phyloP scores from a whole-genome alignment of 164 flowering plant species.

The Umbilicus rupestris region DNA sequence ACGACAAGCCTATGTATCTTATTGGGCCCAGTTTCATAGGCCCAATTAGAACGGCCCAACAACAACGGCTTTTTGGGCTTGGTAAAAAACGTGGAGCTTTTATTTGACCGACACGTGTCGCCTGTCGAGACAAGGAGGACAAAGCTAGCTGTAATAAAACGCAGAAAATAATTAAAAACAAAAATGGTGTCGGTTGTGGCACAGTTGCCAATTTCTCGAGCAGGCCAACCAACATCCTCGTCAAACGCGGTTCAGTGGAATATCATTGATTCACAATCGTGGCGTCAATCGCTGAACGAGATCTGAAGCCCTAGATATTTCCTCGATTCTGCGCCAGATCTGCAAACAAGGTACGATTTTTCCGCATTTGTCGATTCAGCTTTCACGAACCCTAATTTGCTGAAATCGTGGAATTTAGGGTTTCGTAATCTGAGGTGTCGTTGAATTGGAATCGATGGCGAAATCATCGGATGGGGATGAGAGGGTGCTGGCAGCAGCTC shows the following conservation, averaged over 20 bases:
- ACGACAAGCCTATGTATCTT: too few relatives aligned
- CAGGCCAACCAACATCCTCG: too few relatives aligned
- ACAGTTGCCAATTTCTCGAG: neutral
- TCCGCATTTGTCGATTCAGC: too few relatives aligned
- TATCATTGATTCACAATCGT: neutral
- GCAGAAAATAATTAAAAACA: neutral
- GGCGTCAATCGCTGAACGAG: constrained; percentile 1
- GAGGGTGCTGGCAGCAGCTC: constrained; percentile 54
- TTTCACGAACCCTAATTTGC: too few relatives aligned
- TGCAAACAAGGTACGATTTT: too few relatives aligned
- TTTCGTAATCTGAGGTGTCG: neutral
- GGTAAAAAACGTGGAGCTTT: neutral
- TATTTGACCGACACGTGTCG: neutral
- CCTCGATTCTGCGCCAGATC: too few relatives aligned
- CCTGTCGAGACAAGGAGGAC: neutral
- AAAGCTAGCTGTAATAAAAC: neutral
- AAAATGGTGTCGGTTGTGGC: neutral
- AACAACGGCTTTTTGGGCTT: neutral
- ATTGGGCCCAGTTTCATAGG: too few relatives aligned
- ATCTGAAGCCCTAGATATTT: neutral
- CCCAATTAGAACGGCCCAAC: too few relatives aligned
- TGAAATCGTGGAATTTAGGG: neutral
- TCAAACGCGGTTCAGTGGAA: constrained; percentile 19
- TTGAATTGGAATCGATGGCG: constrained; percentile 13
- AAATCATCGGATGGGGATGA: constrained; percentile 43